phyloP scores from a whole-genome alignment of 2,329 filamentous ascomycete species.

The Sclerotinia subarctica region DNA sequence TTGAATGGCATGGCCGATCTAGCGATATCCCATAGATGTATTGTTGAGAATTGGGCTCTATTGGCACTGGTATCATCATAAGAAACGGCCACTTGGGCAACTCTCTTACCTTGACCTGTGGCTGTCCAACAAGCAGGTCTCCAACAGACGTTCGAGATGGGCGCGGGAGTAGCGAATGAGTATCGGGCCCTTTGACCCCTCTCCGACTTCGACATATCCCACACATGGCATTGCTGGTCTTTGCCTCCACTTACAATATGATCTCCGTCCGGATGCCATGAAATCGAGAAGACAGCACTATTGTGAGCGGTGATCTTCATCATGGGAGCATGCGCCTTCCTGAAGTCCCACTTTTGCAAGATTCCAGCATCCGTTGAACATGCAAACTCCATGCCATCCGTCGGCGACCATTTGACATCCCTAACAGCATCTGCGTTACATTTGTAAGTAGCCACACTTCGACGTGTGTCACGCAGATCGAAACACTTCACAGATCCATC shows the following conservation, averaged over 20 bases:
- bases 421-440: conserved; percentile 56
- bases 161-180: conserved; percentile 58
- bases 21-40: conserved; percentile 68
- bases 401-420: conserved; percentile 64
- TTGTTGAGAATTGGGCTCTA: conserved; percentile 54
- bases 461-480: conserved; percentile 52
- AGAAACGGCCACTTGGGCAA: conserved; percentile 59
- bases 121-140: conserved; percentile 64
- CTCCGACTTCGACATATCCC: conserved; percentile 60
- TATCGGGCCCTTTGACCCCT: conserved; percentile 63
- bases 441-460: conserved; percentile 47
- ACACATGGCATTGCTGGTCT: conserved; percentile 61
- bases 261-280: conserved; percentile 67
- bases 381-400: conserved; percentile 59
- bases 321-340: conserved; percentile 51
- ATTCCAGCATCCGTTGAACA: conserved; percentile 62
- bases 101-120: conserved; percentile 56
- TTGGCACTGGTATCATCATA: conserved; percentile 57
- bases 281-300: conserved; percentile 56
- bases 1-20: conserved; percentile 65
- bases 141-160: conserved; percentile 59
- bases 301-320: conserved; percentile 61
- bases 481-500: conserved; percentile 62
- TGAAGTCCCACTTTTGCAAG: conserved; percentile 62
- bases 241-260: conserved; percentile 61